These are phyloP conservation scores for Zymoseptoria tritici DNA, from an alignment of 2,329 filamentous ascomycete genomes.

Conservation along the genomic window DNA sequence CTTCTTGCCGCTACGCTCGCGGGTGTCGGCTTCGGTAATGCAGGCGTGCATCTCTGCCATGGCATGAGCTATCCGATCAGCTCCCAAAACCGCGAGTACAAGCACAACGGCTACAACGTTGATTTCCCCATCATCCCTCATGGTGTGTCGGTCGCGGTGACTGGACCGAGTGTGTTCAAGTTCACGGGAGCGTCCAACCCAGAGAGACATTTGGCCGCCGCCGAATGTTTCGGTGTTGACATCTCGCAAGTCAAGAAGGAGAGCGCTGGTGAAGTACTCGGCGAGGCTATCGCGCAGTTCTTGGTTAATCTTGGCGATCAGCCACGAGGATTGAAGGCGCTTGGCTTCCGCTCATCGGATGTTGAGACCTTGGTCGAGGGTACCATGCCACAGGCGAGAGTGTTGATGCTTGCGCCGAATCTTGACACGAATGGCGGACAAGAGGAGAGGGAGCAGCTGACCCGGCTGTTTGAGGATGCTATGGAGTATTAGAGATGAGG, in stretches of 20 bases:
- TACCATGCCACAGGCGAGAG: conserved; percentile 83
- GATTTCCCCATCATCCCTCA: conserved; percentile 79
- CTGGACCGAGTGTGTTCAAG: conserved; percentile 84
- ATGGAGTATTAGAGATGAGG: conserved; percentile 32
- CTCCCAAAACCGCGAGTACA: conserved; percentile 86
- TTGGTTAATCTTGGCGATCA: conserved; percentile 80
- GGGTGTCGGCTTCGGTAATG: conserved; percentile 94
- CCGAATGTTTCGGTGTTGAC: conserved; percentile 86
- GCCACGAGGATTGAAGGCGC: conserved; percentile 71
- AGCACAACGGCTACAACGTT: conserved; percentile 78
- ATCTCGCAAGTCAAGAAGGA: conserved; percentile 79
- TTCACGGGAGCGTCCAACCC: conserved; percentile 91
- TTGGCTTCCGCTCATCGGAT: conserved; percentile 72
- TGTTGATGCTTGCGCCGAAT: conserved; percentile 84
- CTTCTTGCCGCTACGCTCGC: conserved; percentile 87
- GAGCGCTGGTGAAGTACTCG: conserved; percentile 79
- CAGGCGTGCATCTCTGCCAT: conserved; percentile 83
- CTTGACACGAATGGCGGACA: conserved; percentile 46
- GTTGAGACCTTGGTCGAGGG: conserved; percentile 84
- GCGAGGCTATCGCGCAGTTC: conserved; percentile 75
- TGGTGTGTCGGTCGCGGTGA: conserved; percentile 90
- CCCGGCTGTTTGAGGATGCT: conserved; percentile 41
- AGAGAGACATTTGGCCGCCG: conserved; percentile 80
- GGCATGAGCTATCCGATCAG: conserved; percentile 98
- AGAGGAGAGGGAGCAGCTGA: conserved; percentile 43